Evolutionary conservation across 768 basidiomycete genomes (phyloP), one percentile per base, ranked within the genome.

Genomic region (Rhizopogon vinicolor): DNA sequence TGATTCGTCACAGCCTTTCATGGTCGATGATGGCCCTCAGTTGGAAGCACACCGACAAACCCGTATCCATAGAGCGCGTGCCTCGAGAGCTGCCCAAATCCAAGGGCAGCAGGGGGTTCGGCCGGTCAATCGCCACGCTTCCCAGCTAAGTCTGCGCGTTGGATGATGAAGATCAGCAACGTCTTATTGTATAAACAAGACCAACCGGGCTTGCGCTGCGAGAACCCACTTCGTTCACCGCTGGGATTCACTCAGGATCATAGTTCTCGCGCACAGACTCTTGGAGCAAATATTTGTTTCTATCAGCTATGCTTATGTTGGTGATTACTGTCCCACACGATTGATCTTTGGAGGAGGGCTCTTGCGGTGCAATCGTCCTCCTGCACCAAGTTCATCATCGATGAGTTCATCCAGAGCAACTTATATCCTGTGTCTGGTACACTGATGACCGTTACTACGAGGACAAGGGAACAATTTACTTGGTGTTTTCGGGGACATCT

Each of bases 21-120:
- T 89, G 75, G 80, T 93, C 70, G 79, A 89, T 48, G 72, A 74
- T 44, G 77, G 75, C 8, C 54, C 56, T 9, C 68, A 78, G 46
- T 87, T 87, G 84, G 72, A 76, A 2, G 69, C 67, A 1, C 91
- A 93, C 65, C 67, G 74, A 35, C 70, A 69, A n/a, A 83, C 82
- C 7, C 79, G 81, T 16, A 45, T 67, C 9, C 89, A 91, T 65
- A 76, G 75, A 60, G 72, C 76, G n/a, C 67, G 79, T 41, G 71
- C 72, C 13, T 68, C 67, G 1, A 75, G 72, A 58, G 58, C 65
- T 41, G 25, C 16, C 3, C 22, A 25, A n/a, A 49, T 35, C 31
- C 46, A 48, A 14, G 33, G 46, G 5, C 7, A 4, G 18, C 8
- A 7, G 8, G 7, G 31, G 31, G 7, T 31, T 31, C 9, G 31